Evolutionary conservation across 495 filamentous ascomycete genomes (phyloP), one percentile per base, ranked within the genome.

Genomic region (Podospora fimiseda): DNA sequence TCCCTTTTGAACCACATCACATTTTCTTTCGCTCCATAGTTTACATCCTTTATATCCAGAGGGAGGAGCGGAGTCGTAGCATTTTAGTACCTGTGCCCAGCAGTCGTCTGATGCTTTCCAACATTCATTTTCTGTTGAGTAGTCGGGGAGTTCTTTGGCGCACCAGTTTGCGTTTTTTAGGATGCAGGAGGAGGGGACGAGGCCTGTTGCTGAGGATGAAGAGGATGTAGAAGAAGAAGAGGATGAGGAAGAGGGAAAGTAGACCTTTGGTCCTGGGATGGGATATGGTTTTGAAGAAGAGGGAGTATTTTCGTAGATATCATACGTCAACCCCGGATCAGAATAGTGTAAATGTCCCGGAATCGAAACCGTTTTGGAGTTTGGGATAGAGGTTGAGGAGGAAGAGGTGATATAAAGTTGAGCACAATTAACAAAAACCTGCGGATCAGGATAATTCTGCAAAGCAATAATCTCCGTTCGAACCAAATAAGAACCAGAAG

Each of bases 141-240:
- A 89, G 8, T 50, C 51, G 0, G 78, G 64, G 0, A 87, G 68
- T 56, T 86, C 77, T 18, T 74, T 58, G 27, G 75, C 83, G 63
- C 83, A 87, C 86, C 86, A 90, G 66, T 89, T 87, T 36, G 70
- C 84, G 59, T 86, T 87, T 53, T 78, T 76, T 45, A 85, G 63
- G 24, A 86, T 69, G 62, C 80, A 87, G 42, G 67, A 62, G 0
- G 59, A 43, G 0, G 82, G 83, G 39, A 80, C 70, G 11, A 67
- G 60, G 33, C 76, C 77, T 22, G 16, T 33, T 48, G 21, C 51
- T 40, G 0, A 37, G 19, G 0, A 39, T 37, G 18, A 41, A 50
- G 9, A 30, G 44, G 14, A 60, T 50, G 2, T n/a, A n/a, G 0
- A 37, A 19, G 0, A 39, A 36, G 18, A 41, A 50, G 9, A 30